Evolutionary conservation across 2,329 filamentous ascomycete genomes (phyloP).

Genomic region (Incumbomyces lentus): DNA sequence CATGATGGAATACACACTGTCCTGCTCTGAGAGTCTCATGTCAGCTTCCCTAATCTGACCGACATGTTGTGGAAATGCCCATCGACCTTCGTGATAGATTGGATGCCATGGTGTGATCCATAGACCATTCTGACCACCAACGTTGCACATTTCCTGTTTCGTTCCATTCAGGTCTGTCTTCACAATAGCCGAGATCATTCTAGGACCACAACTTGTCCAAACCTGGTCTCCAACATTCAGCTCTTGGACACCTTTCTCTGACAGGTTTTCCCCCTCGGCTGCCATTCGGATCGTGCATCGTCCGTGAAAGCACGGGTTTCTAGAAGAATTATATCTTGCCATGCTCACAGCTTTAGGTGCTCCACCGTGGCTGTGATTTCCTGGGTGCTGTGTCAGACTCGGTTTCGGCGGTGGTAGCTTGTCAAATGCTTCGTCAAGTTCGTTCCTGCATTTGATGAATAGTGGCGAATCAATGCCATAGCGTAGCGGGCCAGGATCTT

Average conservation of each 20-base stretch:
- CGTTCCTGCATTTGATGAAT: constrained; percentile 42
- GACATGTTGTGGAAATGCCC: constrained; percentile 39
- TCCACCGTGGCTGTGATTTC: not conserved
- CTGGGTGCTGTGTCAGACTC: not conserved
- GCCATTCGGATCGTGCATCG: constrained; percentile 39
- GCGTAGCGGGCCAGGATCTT: constrained; percentile 47
- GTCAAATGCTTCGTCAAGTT: constrained; percentile 37
- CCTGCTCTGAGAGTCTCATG: constrained; percentile 25
- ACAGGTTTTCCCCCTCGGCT: constrained; percentile 22
- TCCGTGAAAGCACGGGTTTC: constrained; percentile 45
- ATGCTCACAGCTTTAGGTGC: constrained; percentile 26
- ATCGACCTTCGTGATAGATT: constrained; percentile 32
- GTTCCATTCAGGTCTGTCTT: constrained; percentile 36
- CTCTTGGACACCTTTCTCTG: constrained; percentile 31
- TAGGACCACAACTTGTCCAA: constrained; percentile 40
- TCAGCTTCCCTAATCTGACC: constrained; percentile 30
- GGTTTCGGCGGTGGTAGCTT: constrained; percentile 23
- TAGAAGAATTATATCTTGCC: constrained; percentile 34
- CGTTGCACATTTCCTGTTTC: constrained; percentile 31
- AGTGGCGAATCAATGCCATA: constrained; percentile 44
- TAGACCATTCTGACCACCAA: constrained; percentile 31
- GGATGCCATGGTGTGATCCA: constrained; percentile 54
- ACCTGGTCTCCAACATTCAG: constrained; percentile 41
- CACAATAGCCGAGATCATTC: constrained; percentile 43
- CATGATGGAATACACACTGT: constrained; percentile 48